A percentile compares a stretch with the other conserved stretches of the same genome.
phyloP scores from a whole-genome alignment of 1,139 yeast species.

The Williopsis jadinii region DNA sequence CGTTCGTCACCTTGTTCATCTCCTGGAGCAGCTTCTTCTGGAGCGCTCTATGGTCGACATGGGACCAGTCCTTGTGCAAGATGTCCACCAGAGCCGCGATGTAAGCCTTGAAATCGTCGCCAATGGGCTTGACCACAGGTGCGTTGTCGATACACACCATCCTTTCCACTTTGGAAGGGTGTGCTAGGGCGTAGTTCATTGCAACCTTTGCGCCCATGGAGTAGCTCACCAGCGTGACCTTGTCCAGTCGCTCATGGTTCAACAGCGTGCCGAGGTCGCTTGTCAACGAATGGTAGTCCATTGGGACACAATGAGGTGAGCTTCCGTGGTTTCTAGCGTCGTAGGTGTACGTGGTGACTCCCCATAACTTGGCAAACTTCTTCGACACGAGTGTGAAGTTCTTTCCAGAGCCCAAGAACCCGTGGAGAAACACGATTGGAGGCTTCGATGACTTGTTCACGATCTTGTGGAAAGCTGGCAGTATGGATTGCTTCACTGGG shows the following conservation, averaged over 20 bases:
- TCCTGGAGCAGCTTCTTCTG: slow-evolving; percentile 1
- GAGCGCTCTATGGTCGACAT: not conserved
- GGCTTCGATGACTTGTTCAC: not conserved
- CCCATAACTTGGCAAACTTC: slow-evolving; percentile 1
- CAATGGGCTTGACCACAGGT: slow-evolving; percentile 25
- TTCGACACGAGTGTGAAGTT: slow-evolving; percentile 8
- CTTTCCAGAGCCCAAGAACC: slow-evolving; percentile 14
- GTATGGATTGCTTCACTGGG: slow-evolving; percentile 2
- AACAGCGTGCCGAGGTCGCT: slow-evolving; percentile 29
- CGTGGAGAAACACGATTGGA: slow-evolving; percentile 24
- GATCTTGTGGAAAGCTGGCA: slow-evolving; percentile 5
- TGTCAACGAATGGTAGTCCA: slow-evolving; percentile 38
- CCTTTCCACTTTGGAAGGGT: slow-evolving; percentile 29
- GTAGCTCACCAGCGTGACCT: slow-evolving; percentile 35
- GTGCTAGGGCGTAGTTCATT: slow-evolving; percentile 32
- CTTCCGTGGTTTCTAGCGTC: slow-evolving; percentile 52
- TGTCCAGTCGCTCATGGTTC: slow-evolving; percentile 12
- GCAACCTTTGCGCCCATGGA: slow-evolving; percentile 49
- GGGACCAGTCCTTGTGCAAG: slow-evolving; percentile 1
- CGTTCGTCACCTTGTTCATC: not conserved
- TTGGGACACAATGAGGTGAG: slow-evolving; percentile 31
- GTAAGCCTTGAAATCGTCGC: slow-evolving; percentile 4
- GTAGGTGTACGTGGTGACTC: slow-evolving; percentile 25
- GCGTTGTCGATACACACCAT: slow-evolving; percentile 39
- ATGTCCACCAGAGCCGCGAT: slow-evolving; percentile 2